phyloP scores from a whole-genome alignment of 345 rosid species.

The Salix brachista region DNA sequence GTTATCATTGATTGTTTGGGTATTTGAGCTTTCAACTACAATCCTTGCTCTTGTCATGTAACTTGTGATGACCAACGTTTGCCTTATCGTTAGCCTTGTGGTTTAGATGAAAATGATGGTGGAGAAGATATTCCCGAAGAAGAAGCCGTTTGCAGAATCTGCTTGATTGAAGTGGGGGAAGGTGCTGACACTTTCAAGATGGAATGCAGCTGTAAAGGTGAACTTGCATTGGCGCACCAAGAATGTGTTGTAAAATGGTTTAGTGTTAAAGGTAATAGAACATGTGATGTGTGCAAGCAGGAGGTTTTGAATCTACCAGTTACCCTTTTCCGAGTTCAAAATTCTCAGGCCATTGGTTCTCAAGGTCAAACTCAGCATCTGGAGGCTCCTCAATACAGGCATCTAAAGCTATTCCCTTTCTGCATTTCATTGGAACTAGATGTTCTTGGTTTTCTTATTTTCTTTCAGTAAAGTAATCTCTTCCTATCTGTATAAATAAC shows the following conservation, averaged over 20 bases:
- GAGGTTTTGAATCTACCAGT: conserved; percentile 91
- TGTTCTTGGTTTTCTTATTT: not conserved
- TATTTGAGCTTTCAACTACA: conserved; percentile 7
- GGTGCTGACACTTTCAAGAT: conserved; percentile 81
- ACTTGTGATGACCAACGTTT: conserved; percentile 47
- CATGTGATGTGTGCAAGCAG: conserved; percentile 92
- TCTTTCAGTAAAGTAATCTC: not conserved
- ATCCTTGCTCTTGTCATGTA: conserved; percentile 4
- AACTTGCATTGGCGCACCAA: conserved; percentile 83
- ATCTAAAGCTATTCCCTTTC: conserved; percentile 23
- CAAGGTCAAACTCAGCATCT: conserved; percentile 35
- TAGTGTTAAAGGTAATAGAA: conserved; percentile 92
- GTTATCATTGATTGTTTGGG: conserved; percentile 5
- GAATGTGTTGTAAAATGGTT: conserved; percentile 96
- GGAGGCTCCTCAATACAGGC: conserved; percentile 52
- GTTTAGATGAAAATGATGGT: conserved; percentile 60
- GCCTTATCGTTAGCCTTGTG: conserved; percentile 60
- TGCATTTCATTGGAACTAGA: not conserved
- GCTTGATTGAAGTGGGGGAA: conserved; percentile 79
- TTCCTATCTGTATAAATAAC: not conserved
- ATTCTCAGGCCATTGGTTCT: conserved; percentile 28
- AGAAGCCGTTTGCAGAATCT: conserved; percentile 94
- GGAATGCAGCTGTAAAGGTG: conserved; percentile 98
- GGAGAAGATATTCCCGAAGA: conserved; percentile 86
- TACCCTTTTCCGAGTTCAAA: conserved; percentile 78